phyloP scores from a whole-genome alignment of 2,329 filamentous ascomycete genomes.

The Arachnomyces sp. region DNA sequence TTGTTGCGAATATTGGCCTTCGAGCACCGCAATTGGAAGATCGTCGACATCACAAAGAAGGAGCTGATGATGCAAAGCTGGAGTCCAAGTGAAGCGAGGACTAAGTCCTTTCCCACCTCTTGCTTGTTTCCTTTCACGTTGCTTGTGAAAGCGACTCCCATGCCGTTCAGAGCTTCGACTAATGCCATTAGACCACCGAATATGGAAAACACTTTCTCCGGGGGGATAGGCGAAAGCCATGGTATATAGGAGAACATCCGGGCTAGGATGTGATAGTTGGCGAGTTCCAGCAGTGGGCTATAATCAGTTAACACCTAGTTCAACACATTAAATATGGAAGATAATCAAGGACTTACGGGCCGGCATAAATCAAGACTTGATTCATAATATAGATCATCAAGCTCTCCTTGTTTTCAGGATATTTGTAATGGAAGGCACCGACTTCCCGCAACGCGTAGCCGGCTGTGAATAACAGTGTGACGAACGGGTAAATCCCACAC shows the following conservation, averaged over 20 bases:
- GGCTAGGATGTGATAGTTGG: conserved; percentile 56
- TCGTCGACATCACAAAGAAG: conserved; percentile 11
- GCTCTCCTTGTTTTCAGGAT: conserved; percentile 17
- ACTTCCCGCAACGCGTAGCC: conserved; percentile 51
- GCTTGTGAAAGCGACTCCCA: conserved; percentile 44
- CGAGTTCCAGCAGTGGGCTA: conserved; percentile 53
- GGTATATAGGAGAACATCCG: conserved; percentile 56
- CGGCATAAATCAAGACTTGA: conserved; percentile 31
- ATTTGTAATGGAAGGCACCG: conserved; percentile 45
- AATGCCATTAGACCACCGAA: conserved; percentile 42
- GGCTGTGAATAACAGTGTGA: conserved; percentile 46
- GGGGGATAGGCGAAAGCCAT: conserved; percentile 48
- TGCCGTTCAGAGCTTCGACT: conserved; percentile 44
- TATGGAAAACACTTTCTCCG: no score
- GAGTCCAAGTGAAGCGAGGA: conserved; percentile 41
- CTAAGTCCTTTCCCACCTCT: conserved; percentile 38
- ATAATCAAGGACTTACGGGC: conserved; percentile 28
- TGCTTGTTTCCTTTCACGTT: conserved; percentile 44
- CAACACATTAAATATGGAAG: no score
- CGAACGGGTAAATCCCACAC: conserved; percentile 49
- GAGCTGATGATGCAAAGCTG: conserved; percentile 15
- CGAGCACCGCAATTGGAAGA: conserved; percentile 14
- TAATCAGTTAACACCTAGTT: no score
- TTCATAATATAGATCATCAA: conserved; percentile 42
- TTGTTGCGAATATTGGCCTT: conserved; percentile 13